phyloP scores from a whole-genome alignment of 441 rosid genomes.

The Croton setiger region DNA sequence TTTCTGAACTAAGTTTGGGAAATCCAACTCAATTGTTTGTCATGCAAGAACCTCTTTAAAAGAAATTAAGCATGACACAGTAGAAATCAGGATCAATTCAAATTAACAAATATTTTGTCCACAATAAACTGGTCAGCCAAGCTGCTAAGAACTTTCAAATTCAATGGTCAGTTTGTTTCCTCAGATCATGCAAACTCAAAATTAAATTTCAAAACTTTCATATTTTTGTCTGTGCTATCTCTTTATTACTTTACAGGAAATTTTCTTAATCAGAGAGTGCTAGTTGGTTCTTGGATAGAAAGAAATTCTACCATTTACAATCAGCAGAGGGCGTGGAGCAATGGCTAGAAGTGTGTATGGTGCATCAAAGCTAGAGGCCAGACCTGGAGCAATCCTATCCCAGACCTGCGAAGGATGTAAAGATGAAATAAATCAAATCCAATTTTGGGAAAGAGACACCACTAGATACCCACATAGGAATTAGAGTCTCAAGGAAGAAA shows the following conservation, averaged over 20 bases:
- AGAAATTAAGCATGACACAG: neutral
- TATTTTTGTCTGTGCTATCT: neutral
- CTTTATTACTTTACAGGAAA: neutral
- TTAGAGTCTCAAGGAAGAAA: neutral
- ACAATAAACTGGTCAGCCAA: too few relatives aligned
- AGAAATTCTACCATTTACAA: slow-evolving; percentile 53
- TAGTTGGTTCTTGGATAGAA: neutral
- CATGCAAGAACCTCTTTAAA: neutral
- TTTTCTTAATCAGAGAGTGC: neutral
- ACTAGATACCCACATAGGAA: neutral
- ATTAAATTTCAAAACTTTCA: neutral
- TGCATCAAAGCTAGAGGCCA: slow-evolving; percentile 73
- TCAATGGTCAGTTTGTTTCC: neutral
- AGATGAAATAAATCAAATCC: slow-evolving; percentile 14
- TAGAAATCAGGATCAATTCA: neutral
- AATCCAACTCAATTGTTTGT: too few relatives aligned
- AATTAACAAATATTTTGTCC: neutral
- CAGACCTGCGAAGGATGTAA: slow-evolving; percentile 60
- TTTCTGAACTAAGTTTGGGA: too few relatives aligned
- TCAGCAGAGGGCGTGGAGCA: slow-evolving; percentile 73
- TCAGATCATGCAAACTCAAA: neutral
- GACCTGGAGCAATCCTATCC: slow-evolving; percentile 91
- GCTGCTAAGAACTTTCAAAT: too few relatives aligned
- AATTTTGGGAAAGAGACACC: neutral
- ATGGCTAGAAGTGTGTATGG: slow-evolving; percentile 67